Evolutionary conservation across 169 alveolate species (phyloP).

Genomic region (Fabrea salina): DNA sequence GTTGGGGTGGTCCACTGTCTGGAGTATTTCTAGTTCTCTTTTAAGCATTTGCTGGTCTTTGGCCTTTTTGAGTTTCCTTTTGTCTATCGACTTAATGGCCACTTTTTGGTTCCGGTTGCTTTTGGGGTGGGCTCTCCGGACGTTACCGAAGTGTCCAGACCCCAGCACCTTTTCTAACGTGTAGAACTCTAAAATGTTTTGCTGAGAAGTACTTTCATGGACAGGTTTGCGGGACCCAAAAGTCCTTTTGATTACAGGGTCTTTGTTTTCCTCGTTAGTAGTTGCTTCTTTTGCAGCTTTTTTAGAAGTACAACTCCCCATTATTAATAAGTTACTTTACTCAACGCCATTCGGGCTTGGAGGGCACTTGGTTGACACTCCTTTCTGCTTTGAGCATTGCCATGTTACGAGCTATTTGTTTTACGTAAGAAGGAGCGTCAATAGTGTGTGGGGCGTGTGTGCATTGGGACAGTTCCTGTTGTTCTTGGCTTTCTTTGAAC

Average conservation of each 20-base stretch:
- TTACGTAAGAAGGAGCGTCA: slow-evolving; percentile 31
- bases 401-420: slow-evolving; percentile 33
- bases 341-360: neutral
- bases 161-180: slow-evolving; percentile 29
- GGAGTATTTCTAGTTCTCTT: slow-evolving; percentile 14
- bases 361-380: neutral
- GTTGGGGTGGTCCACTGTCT: slow-evolving; percentile 65
- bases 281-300: too few species aligned
- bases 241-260: too few species aligned
- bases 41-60: neutral
- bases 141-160: slow-evolving; percentile 9
- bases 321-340: neutral
- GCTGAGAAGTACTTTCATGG: too few species aligned
- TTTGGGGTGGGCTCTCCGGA: neutral
- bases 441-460: slow-evolving; percentile 6
- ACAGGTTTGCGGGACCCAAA: too few species aligned
- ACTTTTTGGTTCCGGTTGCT: neutral
- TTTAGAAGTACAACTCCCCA: too few species aligned
- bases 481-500: neutral
- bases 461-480: slow-evolving; percentile 25
- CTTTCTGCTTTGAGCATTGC: slow-evolving; percentile 26
- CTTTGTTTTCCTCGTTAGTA: too few species aligned
- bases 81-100: slow-evolving; percentile 15
- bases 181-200: too few species aligned
- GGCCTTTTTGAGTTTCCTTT: neutral